Evolutionary conservation across 306 rosid species (phyloP).

Genomic region (Trichosanthes cucumerina): DNA sequence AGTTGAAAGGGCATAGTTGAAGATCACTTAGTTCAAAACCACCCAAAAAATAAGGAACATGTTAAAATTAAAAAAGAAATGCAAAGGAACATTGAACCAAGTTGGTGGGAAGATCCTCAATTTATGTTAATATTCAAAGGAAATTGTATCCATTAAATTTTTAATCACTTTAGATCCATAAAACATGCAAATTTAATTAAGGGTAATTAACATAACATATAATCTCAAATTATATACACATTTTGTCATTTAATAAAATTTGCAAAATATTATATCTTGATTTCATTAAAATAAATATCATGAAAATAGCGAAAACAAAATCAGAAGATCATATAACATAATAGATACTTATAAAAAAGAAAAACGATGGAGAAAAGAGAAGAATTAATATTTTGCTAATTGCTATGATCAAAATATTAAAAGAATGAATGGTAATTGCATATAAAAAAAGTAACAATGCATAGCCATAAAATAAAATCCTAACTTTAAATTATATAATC

Average conservation of each 20-base stretch:
- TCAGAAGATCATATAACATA: too few relatives aligned
- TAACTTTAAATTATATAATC: too few relatives aligned
- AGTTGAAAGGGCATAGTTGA: neutral
- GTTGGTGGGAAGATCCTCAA: neutral
- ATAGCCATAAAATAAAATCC: too few relatives aligned
- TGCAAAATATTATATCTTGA: too few relatives aligned
- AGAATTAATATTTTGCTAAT: too few relatives aligned
- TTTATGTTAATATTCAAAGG: neutral
- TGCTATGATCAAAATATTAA: too few relatives aligned
- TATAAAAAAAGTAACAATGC: too few relatives aligned
- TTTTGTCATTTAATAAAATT: neutral
- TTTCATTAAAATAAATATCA: too few relatives aligned
- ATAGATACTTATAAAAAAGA: neutral
- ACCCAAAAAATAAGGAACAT: neutral
- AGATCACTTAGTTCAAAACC: neutral
- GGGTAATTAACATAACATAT: neutral
- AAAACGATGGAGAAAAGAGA: too few relatives aligned
- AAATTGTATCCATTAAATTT: neutral
- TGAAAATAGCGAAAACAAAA: too few relatives aligned
- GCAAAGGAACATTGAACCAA: neutral
- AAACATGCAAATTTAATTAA: neutral
- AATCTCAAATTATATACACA: neutral
- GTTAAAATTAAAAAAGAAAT: neutral
- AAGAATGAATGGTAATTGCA: too few relatives aligned
- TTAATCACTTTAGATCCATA: neutral